Evolutionary conservation across 2,329 filamentous ascomycete genomes (phyloP).

Genomic region (Alternaria novae-zelandiae): DNA sequence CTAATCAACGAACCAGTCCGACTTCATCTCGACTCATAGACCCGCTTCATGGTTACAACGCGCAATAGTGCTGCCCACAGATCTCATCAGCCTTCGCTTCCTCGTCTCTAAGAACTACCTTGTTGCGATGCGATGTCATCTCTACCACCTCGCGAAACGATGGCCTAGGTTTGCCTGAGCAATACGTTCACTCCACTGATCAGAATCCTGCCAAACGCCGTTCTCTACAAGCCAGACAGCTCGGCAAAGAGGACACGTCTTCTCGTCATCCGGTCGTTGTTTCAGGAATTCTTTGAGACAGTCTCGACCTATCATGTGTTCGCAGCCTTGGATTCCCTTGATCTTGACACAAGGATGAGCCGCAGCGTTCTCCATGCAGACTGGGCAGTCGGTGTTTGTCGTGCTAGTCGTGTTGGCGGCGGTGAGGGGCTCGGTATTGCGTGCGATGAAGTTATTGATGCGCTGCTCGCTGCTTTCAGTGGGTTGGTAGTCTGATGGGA

Average conservation of each 20-base stretch:
- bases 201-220: background rate
- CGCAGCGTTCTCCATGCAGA: background rate
- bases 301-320: background rate
- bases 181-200: background rate
- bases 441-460: background rate
- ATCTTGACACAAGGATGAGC: background rate
- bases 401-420: background rate
- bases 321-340: background rate
- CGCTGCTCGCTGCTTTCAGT: background rate
- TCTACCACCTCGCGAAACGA: background rate
- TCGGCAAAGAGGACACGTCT: background rate
- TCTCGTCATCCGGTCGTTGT: background rate
- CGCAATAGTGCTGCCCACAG: fast-evolving
- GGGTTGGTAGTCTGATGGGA: background rate
- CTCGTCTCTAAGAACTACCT: background rate
- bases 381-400: background rate
- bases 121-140: fast-evolving
- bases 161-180: background rate
- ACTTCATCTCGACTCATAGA: background rate
- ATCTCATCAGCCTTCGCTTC: background rate
- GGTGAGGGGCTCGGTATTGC: background rate
- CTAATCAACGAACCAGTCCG: background rate
- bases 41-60: background rate
- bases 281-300: background rate
- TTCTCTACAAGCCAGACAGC: background rate